Evolutionary conservation across 805 yeast species (phyloP), one percentile per base, ranked within the genome.

Genomic region (Ogataea corticis): DNA sequence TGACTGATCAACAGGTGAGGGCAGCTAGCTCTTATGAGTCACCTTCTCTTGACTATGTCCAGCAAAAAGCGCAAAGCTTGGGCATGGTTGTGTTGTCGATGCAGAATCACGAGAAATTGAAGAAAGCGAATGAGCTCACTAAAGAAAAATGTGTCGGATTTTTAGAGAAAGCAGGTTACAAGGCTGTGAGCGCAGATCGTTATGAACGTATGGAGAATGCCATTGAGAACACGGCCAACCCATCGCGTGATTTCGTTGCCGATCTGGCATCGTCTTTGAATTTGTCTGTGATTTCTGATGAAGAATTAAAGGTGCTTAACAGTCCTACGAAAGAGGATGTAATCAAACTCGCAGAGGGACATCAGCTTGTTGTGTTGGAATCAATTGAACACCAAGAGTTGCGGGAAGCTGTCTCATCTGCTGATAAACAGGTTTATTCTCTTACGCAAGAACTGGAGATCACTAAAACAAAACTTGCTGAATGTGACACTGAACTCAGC

Each of bases 221-320:
- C 9, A 19, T 41, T 7, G 41, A 33, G 1, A 46, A 33, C 10
- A 25, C 31, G 7, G 23, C 17, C 2, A 33, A 36, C 3, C 62
- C 64, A 12, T 50, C 67, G 2, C 23, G 50, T 4, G 69, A 66
- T 0, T 59, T 60, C 31, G 48, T 75, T n/a, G 50, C 61, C 23
- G 61, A 61, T 14, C 57, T 62, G 39, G 71, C 75, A 0, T 50
- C 55, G 4, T 35, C 42, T 6, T 40, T 48, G 14, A 68, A 65
- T 12, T 39, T 56, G 27, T 41, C 50, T 7, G 45, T 54, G 2
- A 16, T 62, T 7, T 41, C 58, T 11, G 44, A 42, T 15, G 48
- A 44, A 12, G 58, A 55, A 18, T 38, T 49, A 29, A 41, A 50
- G n/a, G 33, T 37, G 10, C 33, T 59, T 31, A 38, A 49, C 15